Evolutionary conservation across 164 flowering plant genomes (phyloP).

Genomic region (Liriodendron chinense): DNA sequence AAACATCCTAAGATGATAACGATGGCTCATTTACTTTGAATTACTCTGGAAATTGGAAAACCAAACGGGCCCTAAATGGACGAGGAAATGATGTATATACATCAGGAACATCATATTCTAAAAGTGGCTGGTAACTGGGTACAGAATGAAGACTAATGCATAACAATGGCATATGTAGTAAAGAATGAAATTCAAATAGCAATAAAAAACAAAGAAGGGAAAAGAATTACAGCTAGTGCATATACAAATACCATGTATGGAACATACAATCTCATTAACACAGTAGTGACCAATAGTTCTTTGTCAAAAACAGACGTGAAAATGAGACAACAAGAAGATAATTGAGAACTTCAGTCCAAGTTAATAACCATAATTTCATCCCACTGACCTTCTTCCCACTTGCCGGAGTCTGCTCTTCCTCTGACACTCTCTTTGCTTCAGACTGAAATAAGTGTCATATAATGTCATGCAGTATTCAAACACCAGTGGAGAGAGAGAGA

Average conservation of each 20-base stretch:
- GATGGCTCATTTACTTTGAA: too few relatives aligned
- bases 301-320: background rate
- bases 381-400: conserved; percentile 40
- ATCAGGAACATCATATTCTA: too few relatives aligned
- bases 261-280: too few relatives aligned
- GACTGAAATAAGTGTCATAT: conserved; percentile 37
- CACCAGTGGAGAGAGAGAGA: background rate
- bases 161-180: background rate
- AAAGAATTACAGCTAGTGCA: background rate
- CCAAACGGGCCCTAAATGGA: too few relatives aligned
- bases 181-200: background rate
- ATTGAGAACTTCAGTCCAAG: background rate
- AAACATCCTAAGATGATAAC: too few relatives aligned
- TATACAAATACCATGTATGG: background rate
- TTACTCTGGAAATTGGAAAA: too few relatives aligned
- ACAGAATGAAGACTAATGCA: background rate
- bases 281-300: too few relatives aligned
- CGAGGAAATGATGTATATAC: too few relatives aligned
- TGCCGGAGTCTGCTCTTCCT: conserved; percentile 28
- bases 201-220: background rate
- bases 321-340: background rate
- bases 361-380: background rate
- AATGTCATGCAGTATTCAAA: conserved; percentile 4
- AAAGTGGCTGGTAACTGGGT: background rate
- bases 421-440: conserved; percentile 63